Evolutionary conservation across 75 land plant genomes (phyloP).

Genomic region (Selaginella tamariscina): DNA sequence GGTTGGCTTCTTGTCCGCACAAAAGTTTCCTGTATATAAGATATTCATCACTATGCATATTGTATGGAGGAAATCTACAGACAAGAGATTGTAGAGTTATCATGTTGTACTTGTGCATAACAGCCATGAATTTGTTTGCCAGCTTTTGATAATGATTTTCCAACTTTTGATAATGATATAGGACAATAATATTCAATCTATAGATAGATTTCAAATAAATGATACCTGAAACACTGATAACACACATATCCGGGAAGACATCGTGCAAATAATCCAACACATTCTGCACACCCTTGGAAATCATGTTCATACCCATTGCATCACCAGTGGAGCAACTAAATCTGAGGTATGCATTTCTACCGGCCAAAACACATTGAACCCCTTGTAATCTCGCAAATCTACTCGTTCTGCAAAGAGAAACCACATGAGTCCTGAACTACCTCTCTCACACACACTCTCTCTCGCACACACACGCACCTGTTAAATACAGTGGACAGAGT

Average conservation of each 20-base stretch:
- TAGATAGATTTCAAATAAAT: background rate
- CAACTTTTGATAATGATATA: no score
- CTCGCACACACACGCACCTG: constrained; percentile 31
- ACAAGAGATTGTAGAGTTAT: no score
- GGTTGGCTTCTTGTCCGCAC: constrained; percentile 28
- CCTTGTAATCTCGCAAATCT: constrained; percentile 5
- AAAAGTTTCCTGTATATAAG: constrained; percentile 17
- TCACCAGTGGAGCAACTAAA: constrained; percentile 6
- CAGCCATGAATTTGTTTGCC: no score
- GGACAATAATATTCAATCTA: no score
- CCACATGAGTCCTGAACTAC: background rate
- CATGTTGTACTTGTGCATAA: no score
- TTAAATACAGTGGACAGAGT: constrained; percentile 50
- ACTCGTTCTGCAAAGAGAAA: constrained; percentile 15
- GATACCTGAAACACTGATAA: constrained; percentile 10
- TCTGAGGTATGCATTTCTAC: constrained; percentile 9
- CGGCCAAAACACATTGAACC: constrained; percentile 4
- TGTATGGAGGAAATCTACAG: no score
- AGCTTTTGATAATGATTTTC: no score
- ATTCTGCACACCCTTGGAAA: constrained; percentile 18
- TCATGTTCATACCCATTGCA: constrained; percentile 6
- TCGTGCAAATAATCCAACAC: constrained; percentile 23
- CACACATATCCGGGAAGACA: constrained; percentile 13
- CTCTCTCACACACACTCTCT: background rate
- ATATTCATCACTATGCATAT: no score